Evolutionary conservation across 345 rosid genomes (phyloP), one percentile per base, ranked within the genome.

Genomic region (Linum usitatissimum): DNA sequence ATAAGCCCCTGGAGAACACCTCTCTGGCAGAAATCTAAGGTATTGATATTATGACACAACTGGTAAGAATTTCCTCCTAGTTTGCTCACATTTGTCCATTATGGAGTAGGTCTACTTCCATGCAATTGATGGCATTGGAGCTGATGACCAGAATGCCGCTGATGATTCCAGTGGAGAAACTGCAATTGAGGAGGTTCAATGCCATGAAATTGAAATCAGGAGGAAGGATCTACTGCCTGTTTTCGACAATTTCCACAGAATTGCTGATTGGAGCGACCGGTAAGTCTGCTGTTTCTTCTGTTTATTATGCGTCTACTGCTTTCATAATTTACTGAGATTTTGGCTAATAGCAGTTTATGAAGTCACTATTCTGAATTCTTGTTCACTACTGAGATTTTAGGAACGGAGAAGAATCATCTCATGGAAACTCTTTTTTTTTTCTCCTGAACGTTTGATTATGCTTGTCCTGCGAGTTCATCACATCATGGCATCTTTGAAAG

Each of bases 1-100:
- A 82, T 86, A 75, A 85, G 81, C 69, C 78, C 82, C 8, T 86
- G 89, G 75, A 88, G 99, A 76, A 76, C 82, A 59, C 84, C 87
- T 14, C 68, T 87, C 68, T 93, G 99, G 97, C 90, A 86, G 70
- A 87, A 90, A 55, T 76, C 84, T 31, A 83, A 90, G 97, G 99
- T 93, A 7, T 61, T 31, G 51, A 45, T 45, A 34, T 3, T 45
- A 45, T 45, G 51, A 45, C 10, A 9, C 17, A 45, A 15, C 17
- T 45, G 51, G 17, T 10, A 13, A 45, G 17, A 45, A 45, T 0
- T 15, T 40, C 10, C 48, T 7, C 13, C n/a, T n/a, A 10, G 14
- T 45, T 10, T 45, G 51, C 17, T 45, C 51, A 10, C 15, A 3
- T 45, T 45, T 45, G 51, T 10, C 14, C 51, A 40, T 12, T 45